phyloP scores from a whole-genome alignment of 495 filamentous ascomycete genomes.

The Penicillium canariense region DNA sequence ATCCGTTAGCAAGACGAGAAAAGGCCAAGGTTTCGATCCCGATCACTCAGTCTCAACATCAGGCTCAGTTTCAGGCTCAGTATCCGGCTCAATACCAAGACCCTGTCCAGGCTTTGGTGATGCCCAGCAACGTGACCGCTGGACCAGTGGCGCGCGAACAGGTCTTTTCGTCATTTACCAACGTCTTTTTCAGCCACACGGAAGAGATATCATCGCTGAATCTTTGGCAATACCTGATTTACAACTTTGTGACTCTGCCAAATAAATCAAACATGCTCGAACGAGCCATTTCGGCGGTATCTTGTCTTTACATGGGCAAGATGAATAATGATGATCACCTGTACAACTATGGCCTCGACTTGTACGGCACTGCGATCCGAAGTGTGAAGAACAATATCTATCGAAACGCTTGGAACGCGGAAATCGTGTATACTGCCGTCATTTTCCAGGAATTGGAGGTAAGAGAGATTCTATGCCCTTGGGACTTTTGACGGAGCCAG shows the following conservation, averaged over 20 bases:
- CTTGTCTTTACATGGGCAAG: conserved; percentile 10
- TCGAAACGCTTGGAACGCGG: conserved; percentile 11
- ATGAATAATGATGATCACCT: conserved; percentile 3
- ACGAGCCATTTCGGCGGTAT: conserved; percentile 5
- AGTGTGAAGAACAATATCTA: conserved; percentile 2
- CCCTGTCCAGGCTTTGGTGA: not conserved
- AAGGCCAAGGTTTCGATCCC: not conserved
- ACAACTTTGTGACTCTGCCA: conserved; percentile 1
- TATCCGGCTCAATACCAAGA: not conserved
- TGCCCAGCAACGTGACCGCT: not conserved
- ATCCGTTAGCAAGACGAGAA: not conserved
- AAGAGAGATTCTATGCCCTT: not conserved
- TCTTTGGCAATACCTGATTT: conserved; percentile 9
- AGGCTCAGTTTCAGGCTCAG: not conserved
- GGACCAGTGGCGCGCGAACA: conserved; percentile 1
- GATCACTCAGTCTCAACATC: not conserved
- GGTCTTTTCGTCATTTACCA: conserved; percentile 3
- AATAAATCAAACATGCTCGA: conserved; percentile 11
- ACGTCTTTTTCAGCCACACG: not conserved
- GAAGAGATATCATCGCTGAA: conserved; percentile 1
- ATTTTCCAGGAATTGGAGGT: conserved; percentile 13
- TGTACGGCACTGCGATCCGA: conserved; percentile 12
- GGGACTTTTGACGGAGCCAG: not conserved
- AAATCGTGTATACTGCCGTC: conserved; percentile 8
- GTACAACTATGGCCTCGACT: conserved; percentile 9